These are phyloP conservation scores for Myxozyma nipponensis DNA, from an alignment of 805 yeast species.

Conservation along the genomic window DNA sequence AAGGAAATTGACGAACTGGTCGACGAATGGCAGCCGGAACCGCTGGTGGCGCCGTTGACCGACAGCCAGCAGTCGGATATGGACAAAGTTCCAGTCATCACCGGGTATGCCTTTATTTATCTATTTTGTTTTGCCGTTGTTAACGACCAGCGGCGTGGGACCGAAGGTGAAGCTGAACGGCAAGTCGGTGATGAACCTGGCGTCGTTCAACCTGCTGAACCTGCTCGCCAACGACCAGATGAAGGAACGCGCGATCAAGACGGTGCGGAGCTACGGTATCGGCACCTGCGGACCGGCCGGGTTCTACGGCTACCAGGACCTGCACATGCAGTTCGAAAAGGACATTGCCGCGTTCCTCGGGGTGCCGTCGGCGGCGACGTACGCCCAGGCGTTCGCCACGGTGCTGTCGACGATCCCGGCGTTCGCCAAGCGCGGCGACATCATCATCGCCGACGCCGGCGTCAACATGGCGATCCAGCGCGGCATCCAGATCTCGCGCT, in stretches of 20 bases:
- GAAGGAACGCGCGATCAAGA: conserved; percentile 50
- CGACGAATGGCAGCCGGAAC: conserved; percentile 90
- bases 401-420: conserved; percentile 88
- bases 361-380: conserved; percentile 72
- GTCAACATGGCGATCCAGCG: conserved; percentile 76
- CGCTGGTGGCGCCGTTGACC: conserved; percentile 54
- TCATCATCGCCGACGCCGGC: conserved; percentile 80
- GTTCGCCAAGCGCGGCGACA: conserved; percentile 91
- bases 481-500: conserved; percentile 81
- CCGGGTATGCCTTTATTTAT: conserved; percentile 41
- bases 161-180: conserved; percentile 26
- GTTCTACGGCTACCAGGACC: conserved; percentile 84
- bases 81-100: conserved; percentile 57
- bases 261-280: conserved; percentile 74
- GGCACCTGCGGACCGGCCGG: conserved; percentile 99
- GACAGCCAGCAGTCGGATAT: conserved; percentile 59
- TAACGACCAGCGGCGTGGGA: conserved; percentile 8
- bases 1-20: conserved; percentile 75
- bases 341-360: conserved; percentile 72
- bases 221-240: conserved; percentile 50
- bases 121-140: not conserved
- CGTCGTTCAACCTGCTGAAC: conserved; percentile 64
- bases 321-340: conserved; percentile 74
- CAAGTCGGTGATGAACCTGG: conserved; percentile 26
- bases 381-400: conserved; percentile 90